These are phyloP conservation scores for Boletus semigastroideus DNA, from an alignment of 1,284 basidiomycete species.

Conservation along the genomic window DNA sequence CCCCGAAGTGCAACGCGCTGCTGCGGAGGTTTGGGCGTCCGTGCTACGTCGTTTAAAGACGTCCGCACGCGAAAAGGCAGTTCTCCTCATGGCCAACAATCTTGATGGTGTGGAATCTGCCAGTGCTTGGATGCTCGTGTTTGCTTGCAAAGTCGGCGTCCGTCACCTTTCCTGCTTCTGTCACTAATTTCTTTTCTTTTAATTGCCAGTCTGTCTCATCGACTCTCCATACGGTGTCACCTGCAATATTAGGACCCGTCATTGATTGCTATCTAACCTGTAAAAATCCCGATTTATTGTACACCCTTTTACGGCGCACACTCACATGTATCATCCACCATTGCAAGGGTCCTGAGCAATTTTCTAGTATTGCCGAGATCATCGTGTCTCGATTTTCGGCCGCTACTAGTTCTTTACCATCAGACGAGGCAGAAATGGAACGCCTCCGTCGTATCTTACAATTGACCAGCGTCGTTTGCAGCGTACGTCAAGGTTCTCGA, in stretches of 20 bases:
- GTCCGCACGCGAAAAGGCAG: conserved; percentile 49
- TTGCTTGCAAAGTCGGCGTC: conserved; percentile 65
- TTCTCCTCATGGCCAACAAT: conserved; percentile 47
- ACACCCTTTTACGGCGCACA: conserved; percentile 63
- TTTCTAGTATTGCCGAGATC: conserved; percentile 57
- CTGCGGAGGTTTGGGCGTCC: conserved; percentile 78
- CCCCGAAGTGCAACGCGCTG: conserved; percentile 66
- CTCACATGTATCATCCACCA: conserved; percentile 82
- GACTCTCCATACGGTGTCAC: conserved; percentile 75
- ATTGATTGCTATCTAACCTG: conserved; percentile 51
- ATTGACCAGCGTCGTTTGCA: conserved; percentile 49
- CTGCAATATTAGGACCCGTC: conserved; percentile 60
- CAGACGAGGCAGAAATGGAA: conserved; percentile 23
- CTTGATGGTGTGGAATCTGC: conserved; percentile 54
- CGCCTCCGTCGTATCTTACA: conserved; percentile 43
- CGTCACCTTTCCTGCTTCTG: background rate
- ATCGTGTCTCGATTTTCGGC: conserved; percentile 40
- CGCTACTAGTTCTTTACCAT: conserved; percentile 11
- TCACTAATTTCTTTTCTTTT: conserved; percentile 1
- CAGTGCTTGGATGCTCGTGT: conserved; percentile 66
- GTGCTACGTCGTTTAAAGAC: conserved; percentile 63
- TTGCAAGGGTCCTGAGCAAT: conserved; percentile 65
- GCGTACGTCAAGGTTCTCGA: conserved; percentile 66
- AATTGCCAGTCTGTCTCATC: conserved; percentile 65
- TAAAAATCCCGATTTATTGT: conserved; percentile 44